phyloP scores from a whole-genome alignment of 805 yeast genomes.

The Spathaspora arborariae region DNA sequence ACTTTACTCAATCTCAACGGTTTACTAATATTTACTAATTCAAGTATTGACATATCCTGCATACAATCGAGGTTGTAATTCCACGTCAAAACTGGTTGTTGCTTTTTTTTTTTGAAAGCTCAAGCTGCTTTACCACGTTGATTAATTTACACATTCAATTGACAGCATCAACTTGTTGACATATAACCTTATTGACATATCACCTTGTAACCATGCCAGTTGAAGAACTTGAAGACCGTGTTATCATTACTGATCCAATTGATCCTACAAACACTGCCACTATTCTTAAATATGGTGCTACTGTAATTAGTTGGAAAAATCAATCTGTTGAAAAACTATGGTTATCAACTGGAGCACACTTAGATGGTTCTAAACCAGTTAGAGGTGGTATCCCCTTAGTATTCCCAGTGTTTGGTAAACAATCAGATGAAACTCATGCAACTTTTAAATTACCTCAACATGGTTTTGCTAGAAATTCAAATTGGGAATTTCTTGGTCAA shows the following conservation, averaged over 20 bases:
- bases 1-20: background rate
- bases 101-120: background rate
- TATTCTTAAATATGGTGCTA: slow-evolving; percentile 84
- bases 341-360: slow-evolving; percentile 70
- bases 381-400: slow-evolving; percentile 97
- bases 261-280: slow-evolving; percentile 54
- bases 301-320: slow-evolving; percentile 74
- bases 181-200: too few species aligned
- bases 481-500: slow-evolving; percentile 94
- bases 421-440: slow-evolving; percentile 46
- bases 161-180: too few species aligned
- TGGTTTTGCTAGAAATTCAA: slow-evolving; percentile 88
- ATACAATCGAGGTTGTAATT: background rate
- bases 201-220: slow-evolving; percentile 47
- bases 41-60: background rate
- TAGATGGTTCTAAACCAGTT: slow-evolving; percentile 92
- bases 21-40: too few species aligned
- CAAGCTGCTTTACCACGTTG: background rate
- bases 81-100: background rate
- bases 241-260: slow-evolving; percentile 53
- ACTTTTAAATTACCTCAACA: slow-evolving; percentile 83
- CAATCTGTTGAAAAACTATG: slow-evolving; percentile 78
- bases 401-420: slow-evolving; percentile 88
- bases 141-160: background rate
- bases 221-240: slow-evolving; percentile 61